Evolutionary conservation across 257 asterid species (phyloP).

Genomic region (Misopates orontium): DNA sequence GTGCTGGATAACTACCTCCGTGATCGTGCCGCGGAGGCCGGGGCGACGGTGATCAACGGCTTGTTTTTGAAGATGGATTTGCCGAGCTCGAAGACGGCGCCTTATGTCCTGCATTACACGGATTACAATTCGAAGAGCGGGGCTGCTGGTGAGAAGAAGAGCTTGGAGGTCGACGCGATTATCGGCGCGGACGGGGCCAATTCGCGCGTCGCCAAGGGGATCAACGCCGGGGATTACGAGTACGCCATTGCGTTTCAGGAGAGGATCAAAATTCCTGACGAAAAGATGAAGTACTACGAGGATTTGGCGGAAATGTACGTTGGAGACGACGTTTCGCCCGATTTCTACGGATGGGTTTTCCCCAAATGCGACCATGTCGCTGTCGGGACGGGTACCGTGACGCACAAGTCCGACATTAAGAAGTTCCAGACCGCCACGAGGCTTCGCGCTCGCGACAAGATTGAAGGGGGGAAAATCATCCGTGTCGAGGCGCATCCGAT

Average conservation of each 20-base stretch:
- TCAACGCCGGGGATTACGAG: slow-evolving; percentile 86
- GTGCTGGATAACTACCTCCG: slow-evolving; percentile 85
- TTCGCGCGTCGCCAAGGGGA: slow-evolving; percentile 83
- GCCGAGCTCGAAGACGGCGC: slow-evolving; percentile 50
- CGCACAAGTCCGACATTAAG: slow-evolving; percentile 86
- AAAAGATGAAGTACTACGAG: slow-evolving; percentile 84
- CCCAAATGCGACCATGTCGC: slow-evolving; percentile 97
- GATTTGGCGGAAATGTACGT: slow-evolving; percentile 86
- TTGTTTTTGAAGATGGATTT: slow-evolving; percentile 79
- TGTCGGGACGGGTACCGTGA: slow-evolving; percentile 92
- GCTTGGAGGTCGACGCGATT: slow-evolving; percentile 78
- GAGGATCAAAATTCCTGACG: slow-evolving; percentile 77
- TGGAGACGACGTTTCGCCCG: slow-evolving; percentile 92
- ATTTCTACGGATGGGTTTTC: slow-evolving; percentile 94
- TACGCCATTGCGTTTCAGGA: slow-evolving; percentile 97
- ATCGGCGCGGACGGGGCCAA: slow-evolving; percentile 98
- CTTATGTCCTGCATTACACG: slow-evolving; percentile 72
- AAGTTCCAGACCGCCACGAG: slow-evolving; percentile 76
- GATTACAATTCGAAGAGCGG: slow-evolving; percentile 63
- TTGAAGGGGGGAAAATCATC: slow-evolving; percentile 69
- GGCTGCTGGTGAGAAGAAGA: slow-evolving; percentile 67
- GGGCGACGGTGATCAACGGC: slow-evolving; percentile 80
- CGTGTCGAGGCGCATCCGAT: slow-evolving; percentile 93
- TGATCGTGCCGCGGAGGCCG: slow-evolving; percentile 70
- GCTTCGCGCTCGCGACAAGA: slow-evolving; percentile 77